A percentile compares a stretch with the other conserved stretches of the same genome.
These are phyloP conservation scores for Neocatenulostroma microsporum DNA, from an alignment of 2,329 filamentous ascomycete genomes.

Conservation along the genomic window DNA sequence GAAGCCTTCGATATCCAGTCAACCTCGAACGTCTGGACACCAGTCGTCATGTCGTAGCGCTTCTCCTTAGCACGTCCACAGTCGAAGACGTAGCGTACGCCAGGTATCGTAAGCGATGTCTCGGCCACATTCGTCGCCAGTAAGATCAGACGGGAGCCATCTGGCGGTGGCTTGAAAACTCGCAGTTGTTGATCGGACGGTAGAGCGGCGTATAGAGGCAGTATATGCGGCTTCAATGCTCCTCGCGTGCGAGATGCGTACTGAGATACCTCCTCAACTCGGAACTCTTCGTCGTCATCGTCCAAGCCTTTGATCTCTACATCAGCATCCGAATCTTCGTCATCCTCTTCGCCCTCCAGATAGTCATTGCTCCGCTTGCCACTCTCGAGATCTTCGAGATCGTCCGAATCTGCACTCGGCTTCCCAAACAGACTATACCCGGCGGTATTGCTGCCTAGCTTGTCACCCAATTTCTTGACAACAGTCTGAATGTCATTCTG, in stretches of 20 bases:
- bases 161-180: constrained; percentile 79
- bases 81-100: constrained; percentile 92
- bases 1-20: constrained; percentile 98
- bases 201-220: constrained; percentile 90
- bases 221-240: constrained; percentile 68
- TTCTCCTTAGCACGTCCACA: constrained; percentile 88
- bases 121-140: constrained; percentile 95
- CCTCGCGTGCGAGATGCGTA: constrained; percentile 38
- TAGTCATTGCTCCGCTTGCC: constrained; percentile 55
- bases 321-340: constrained; percentile 49
- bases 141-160: constrained; percentile 76
- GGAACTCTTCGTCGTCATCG: constrained; percentile 48
- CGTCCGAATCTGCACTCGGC: constrained; percentile 2
- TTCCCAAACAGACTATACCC: constrained; percentile 7
- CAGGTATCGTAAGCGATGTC: constrained; percentile 92
- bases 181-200: constrained; percentile 84
- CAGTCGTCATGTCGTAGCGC: constrained; percentile 76
- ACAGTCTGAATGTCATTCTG: constrained; percentile 83
- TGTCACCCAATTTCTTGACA: constrained; percentile 67
- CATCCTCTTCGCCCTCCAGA: constrained; percentile 37
- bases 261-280: constrained; percentile 47
- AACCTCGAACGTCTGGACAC: constrained; percentile 91
- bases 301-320: constrained; percentile 54
- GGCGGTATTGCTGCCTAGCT: constrained; percentile 49
- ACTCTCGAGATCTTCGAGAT: constrained; percentile 11